Evolutionary conservation across 2,329 filamentous ascomycete species (phyloP).

Genomic region (Stemphylium vesicarium): DNA sequence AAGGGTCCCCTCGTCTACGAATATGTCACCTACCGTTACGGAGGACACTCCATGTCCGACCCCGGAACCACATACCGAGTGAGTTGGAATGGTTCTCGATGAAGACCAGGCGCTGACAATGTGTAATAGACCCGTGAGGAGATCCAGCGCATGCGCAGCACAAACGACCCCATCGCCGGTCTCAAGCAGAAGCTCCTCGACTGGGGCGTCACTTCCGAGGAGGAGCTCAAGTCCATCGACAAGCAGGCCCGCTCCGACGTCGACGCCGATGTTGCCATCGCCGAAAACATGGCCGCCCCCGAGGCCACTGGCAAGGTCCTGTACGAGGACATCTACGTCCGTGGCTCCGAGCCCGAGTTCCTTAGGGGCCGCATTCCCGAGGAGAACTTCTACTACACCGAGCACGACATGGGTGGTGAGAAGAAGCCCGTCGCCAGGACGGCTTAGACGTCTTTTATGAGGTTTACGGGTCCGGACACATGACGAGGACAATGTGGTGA

Average conservation of each 20-base stretch:
- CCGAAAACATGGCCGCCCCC: conserved; percentile 85
- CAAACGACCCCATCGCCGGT: conserved; percentile 96
- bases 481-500: not conserved
- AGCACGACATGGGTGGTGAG: conserved; percentile 51
- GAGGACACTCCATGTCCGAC: conserved; percentile 99
- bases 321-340: conserved; percentile 95
- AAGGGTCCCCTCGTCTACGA: conserved; percentile 96
- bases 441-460: conserved; percentile 17
- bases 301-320: conserved; percentile 82
- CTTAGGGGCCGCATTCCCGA: conserved; percentile 86
- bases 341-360: conserved; percentile 84
- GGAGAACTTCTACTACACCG: conserved; percentile 82
- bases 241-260: conserved; percentile 88
- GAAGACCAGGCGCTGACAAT: conserved; percentile 20
- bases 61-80: conserved; percentile 95
- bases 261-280: conserved; percentile 86
- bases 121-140: conserved; percentile 80
- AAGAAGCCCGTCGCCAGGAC: conserved; percentile 46
- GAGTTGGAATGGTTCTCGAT: conserved; percentile 18
- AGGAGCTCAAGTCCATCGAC: conserved; percentile 95
- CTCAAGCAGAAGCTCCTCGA: conserved; percentile 98
- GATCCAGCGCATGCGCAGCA: conserved; percentile 99
- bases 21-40: conserved; percentile 99
- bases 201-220: conserved; percentile 89
- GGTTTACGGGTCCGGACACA: not conserved